Conservation (phyloP, 495 filamentous ascomycete species). For the Penicillium malachiteum region DNA sequence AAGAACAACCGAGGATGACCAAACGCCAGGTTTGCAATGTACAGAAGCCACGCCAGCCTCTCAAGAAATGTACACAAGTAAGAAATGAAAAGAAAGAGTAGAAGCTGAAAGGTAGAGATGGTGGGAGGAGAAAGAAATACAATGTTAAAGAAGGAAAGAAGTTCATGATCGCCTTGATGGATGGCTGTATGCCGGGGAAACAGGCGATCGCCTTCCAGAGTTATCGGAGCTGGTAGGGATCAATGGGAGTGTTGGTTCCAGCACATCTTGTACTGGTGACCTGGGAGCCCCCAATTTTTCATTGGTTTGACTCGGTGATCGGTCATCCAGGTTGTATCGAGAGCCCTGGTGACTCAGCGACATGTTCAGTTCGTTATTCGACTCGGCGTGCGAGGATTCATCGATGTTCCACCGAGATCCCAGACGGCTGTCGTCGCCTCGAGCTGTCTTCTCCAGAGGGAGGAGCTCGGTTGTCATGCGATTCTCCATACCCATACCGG, state of each 20-base stretch:
- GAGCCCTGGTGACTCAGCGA: slow-evolving; percentile 1
- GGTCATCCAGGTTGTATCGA: slow-evolving; percentile 6
- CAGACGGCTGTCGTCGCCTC: slow-evolving; percentile 57
- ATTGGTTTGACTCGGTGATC: slow-evolving; percentile 3
- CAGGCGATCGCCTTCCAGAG: slow-evolving; percentile 7
- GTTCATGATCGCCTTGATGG: slow-evolving; percentile 1
- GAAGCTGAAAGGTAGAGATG: neutral
- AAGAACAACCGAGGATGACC: slow-evolving; percentile 7
- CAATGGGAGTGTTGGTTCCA: slow-evolving; percentile 19
- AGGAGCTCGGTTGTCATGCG: slow-evolving; percentile 87
- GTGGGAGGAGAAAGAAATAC: neutral
- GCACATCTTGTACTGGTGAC: slow-evolving; percentile 6
- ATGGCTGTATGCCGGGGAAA: neutral
- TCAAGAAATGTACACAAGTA: slow-evolving; percentile 6
- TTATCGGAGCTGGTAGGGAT: slow-evolving; percentile 12
- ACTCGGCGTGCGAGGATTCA: slow-evolving; percentile 4
- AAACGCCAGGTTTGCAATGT: slow-evolving; percentile 16
- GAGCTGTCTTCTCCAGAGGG: slow-evolving; percentile 85
- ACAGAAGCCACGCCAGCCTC: slow-evolving; percentile 12
- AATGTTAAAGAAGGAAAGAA: neutral
- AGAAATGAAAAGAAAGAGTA: neutral
- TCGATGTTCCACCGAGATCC: slow-evolving; percentile 12
- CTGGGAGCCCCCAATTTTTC: slow-evolving; percentile 6
- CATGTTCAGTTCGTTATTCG: slow-evolving; percentile 4
- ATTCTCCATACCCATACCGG: slow-evolving; percentile 55